Evolutionary conservation across 1,139 yeast genomes (phyloP), one percentile per base, ranked within the genome.

Genomic region (Candida sp.): DNA sequence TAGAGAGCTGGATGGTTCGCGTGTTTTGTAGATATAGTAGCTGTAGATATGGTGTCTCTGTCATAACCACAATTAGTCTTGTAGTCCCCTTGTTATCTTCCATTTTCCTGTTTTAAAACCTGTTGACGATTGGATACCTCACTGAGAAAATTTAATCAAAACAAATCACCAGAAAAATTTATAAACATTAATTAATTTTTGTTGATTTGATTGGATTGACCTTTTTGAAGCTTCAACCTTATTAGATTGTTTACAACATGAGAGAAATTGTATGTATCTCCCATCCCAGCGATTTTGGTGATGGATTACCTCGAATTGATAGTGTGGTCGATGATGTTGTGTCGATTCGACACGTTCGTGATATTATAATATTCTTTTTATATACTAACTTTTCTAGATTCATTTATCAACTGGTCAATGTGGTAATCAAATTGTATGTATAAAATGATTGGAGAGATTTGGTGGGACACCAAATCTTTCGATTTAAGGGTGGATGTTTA

Each of bases 351-450:
- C 19, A 15, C 19, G 19, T 15, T 15, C 19, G 19, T 15, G 19
- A 15, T 15, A 15, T 15, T 15, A 15, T 15, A 15, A 15, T 15
- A 15, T 15, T 15, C 2, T 15, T 15, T 15, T 2, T 15, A 15
- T 15, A 15, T 57, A 58, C 63, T 58, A 63, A 60, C 67, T 38
- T 45, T 32, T 25, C 43, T 64, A 85, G 93, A 88, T 91, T 69
- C 98, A 91, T 72, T 80, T 91, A 69, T 91, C 97, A 50, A 86
- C 97, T 46, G 98, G 98, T 70, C 98, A 91, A 77, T 93, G 99
- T 83, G 99, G 99, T 83, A 93, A 93, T 82, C 99, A 93, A 75
- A 90, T 93, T 59, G 91, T 81, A 75, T 56, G 86, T 79, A 55
- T 46, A 22, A 35, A 19, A 32, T 15, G 19, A 15, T 15, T 15